These are phyloP conservation scores for Aspergillus carlsbadensis DNA, from an alignment of 495 filamentous ascomycete species.

Conservation along the genomic window DNA sequence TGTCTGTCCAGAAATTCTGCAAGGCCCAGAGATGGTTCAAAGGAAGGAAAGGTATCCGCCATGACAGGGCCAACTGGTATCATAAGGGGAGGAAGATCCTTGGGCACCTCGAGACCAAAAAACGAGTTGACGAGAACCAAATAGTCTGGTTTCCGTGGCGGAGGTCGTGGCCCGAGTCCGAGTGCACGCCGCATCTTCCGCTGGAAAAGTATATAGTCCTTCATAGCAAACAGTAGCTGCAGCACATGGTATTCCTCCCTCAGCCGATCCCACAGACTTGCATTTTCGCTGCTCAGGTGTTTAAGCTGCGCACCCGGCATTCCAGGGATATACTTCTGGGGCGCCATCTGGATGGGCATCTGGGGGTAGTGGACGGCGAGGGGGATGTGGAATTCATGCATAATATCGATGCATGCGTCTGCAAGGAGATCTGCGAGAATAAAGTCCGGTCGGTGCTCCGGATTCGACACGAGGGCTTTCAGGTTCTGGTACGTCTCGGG, in stretches of 20 bases:
- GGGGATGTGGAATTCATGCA: conserved; percentile 29
- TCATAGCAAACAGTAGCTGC: conserved; percentile 19
- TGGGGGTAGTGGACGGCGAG: conserved; percentile 37
- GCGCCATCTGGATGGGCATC: conserved; percentile 35
- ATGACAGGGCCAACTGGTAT: conserved; percentile 36
- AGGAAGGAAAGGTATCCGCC: conserved; percentile 23
- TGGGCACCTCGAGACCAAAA: conserved; percentile 37
- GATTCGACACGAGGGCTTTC: conserved; percentile 21
- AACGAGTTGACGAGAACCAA: conserved; percentile 43
- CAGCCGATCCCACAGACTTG: conserved; percentile 31
- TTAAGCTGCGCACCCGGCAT: conserved; percentile 35
- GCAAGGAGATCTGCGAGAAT: conserved; percentile 41
- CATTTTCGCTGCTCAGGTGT: conserved; percentile 32
- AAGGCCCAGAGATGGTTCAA: conserved; percentile 15
- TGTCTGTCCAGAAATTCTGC: conserved; percentile 23
- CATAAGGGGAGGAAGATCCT: conserved; percentile 36
- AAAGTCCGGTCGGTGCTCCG: conserved; percentile 26
- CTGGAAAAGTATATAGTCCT: conserved; percentile 25
- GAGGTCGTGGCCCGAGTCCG: conserved; percentile 26
- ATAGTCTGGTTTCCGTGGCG: conserved; percentile 35
- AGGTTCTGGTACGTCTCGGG: conserved; percentile 32
- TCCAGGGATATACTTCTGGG: conserved; percentile 38
- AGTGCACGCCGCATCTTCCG: conserved; percentile 27
- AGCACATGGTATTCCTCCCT: conserved; percentile 28
- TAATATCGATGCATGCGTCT: conserved; percentile 37